These are phyloP conservation scores for Geopyxis carbonaria DNA, from an alignment of 495 filamentous ascomycete genomes.

Conservation along the genomic window DNA sequence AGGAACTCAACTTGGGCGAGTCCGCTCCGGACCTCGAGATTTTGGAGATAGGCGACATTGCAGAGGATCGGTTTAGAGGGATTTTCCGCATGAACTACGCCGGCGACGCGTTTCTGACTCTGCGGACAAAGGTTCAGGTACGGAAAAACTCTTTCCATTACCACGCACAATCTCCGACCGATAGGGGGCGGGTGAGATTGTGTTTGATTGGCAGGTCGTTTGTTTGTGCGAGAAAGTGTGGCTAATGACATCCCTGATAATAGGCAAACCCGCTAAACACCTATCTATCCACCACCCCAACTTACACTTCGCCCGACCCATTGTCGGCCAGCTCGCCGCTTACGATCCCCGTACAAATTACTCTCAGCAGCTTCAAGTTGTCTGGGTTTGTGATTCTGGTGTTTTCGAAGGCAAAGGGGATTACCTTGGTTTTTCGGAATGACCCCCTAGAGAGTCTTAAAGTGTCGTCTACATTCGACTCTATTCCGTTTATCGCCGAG, in stretches of 20 bases:
- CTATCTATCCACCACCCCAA: conserved; percentile 74
- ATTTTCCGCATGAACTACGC: conserved; percentile 99
- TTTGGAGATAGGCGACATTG: conserved; percentile 87
- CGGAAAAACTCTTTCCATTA: conserved; percentile 7
- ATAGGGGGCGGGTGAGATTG: too few species aligned
- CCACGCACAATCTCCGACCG: too few species aligned
- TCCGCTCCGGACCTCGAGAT: conserved; percentile 90
- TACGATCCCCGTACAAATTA: conserved; percentile 93
- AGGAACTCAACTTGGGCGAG: conserved; percentile 86
- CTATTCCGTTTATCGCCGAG: conserved; percentile 92
- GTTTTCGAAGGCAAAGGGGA: conserved; percentile 89
- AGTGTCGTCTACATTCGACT: conserved; percentile 96
- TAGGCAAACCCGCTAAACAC: conserved; percentile 92
- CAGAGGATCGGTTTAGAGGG: conserved; percentile 89
- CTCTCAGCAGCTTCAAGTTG: conserved; percentile 87
- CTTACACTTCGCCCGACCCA: conserved; percentile 80
- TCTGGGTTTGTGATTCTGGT: conserved; percentile 95
- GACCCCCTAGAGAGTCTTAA: conserved; percentile 95
- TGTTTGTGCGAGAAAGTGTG: background rate
- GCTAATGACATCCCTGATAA: too few species aligned
- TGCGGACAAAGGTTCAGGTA: conserved; percentile 85
- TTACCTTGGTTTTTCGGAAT: conserved; percentile 93
- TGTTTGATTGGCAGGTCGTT: too few species aligned
- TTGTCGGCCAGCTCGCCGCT: conserved; percentile 84
- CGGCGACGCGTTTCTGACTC: conserved; percentile 83